Evolutionary conservation across 768 basidiomycete genomes (phyloP).

Genomic region (Pleurotus cornucopiae): DNA sequence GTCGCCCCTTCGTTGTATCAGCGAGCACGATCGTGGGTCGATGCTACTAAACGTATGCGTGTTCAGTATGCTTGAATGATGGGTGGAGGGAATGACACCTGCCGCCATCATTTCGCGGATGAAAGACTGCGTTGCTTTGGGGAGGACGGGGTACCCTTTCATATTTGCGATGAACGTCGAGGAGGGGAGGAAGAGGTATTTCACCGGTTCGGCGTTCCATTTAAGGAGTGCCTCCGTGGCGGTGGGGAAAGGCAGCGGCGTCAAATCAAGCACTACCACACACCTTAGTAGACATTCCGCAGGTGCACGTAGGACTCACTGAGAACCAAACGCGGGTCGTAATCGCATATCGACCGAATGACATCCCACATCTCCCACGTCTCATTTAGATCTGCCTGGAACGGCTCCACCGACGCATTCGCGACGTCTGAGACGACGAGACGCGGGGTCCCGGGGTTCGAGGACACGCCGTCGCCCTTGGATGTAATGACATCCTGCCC

Average conservation of each 20-base stretch:
- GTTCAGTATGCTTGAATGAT: constrained; percentile 9
- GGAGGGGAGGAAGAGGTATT: constrained; percentile 83
- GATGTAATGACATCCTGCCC: constrained; percentile 9
- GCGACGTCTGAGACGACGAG: constrained; percentile 31
- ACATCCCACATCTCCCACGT: constrained; percentile 99
- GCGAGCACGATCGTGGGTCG: constrained; percentile 82
- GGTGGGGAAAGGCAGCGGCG: constrained; percentile 74
- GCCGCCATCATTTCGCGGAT: constrained; percentile 87
- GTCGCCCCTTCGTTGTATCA: constrained; percentile 58
- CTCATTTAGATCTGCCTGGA: constrained; percentile 58
- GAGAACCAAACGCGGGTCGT: constrained; percentile 66
- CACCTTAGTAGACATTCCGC: constrained; percentile 10
- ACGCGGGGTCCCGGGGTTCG: constrained; percentile 24
- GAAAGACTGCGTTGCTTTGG: constrained; percentile 90
- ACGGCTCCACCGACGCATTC: constrained; percentile 26
- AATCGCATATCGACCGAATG: constrained; percentile 86
- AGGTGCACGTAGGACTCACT: constrained; percentile 40
- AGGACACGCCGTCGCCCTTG: constrained; percentile 2
- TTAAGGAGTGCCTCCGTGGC: constrained; percentile 71
- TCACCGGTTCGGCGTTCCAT: constrained; percentile 94
- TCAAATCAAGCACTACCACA: constrained; percentile 79
- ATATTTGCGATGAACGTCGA: constrained; percentile 92
- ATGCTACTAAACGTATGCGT: constrained; percentile 48
- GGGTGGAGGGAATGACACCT: constrained; percentile 22
- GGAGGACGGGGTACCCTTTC: constrained; percentile 95